Evolutionary conservation across 306 rosid genomes (phyloP), one percentile per base, ranked within the genome.

Genomic region (Ochetophila trinervis): DNA sequence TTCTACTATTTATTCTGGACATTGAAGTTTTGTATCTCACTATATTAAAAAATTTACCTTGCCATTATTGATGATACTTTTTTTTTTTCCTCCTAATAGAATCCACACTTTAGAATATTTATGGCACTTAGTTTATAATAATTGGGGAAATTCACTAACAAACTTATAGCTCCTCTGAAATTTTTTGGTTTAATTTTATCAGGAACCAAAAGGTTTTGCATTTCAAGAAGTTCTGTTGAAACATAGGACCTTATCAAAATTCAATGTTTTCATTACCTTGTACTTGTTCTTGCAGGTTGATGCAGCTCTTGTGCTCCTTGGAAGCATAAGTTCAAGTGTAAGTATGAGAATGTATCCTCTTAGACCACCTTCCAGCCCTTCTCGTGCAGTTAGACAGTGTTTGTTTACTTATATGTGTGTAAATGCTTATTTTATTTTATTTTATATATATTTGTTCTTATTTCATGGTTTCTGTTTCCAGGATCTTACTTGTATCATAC

Each of bases 261-360:
- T 19, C 49, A 30, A 22, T 49, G 68, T 53, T 80, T 52, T 57
- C 47, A 62, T 76, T 69, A 69, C 74, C 51, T 62, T 68, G 44
- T 24, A 24, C 53, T 60, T 66, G 71, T 63, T 68, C 59, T 65
- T 80, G 85, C 88, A 92, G 98, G 95, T 78, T 27, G 96, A 92
- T 75, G 95, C 91, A 64, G 85, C 96, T 72, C 68, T 89, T 68
- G 53, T 79, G 60, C 93, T 92, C 57, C 95, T 92, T 65, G 85
- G 96, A 50, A 85, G 84, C 82, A 87, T 89, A 76, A 79, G 84
- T 69, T 81, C 86, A 65, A 83, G 79, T 84, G 98, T 92, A 83
- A 80, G 96, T 83, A 55, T 37, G 7, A 62, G 62, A 60, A n/a
- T 70, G 67, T 57, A 67, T 75, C 53, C 57, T 40, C 8, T 54